phyloP scores from a whole-genome alignment of 179 eudicot species.

The Amaranthus tricolor region DNA sequence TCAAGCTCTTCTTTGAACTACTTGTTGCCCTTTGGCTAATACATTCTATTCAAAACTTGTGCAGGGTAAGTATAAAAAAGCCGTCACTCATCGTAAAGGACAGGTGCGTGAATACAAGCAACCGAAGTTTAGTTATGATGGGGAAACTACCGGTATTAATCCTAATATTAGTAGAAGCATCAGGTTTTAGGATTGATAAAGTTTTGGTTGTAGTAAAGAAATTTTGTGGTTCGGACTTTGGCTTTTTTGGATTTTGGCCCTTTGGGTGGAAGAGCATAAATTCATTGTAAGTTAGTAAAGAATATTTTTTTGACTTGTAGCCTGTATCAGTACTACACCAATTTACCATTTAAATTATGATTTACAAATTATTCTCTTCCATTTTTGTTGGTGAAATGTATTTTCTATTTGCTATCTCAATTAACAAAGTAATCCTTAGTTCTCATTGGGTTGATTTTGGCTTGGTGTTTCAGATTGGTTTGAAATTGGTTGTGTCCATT shows the following conservation, averaged over 20 bases:
- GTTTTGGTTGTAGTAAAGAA: not conserved
- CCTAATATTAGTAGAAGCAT: slow-evolving; percentile 55
- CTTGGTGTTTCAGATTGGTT: no score
- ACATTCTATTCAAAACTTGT: slow-evolving; percentile 4
- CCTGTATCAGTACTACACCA: not conserved
- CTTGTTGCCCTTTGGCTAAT: not conserved
- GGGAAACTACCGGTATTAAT: slow-evolving; percentile 84
- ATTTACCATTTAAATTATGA: not conserved
- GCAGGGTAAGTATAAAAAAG: slow-evolving; percentile 60
- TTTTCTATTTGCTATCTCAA: no score
- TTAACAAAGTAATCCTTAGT: no score
- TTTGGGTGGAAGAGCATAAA: not conserved
- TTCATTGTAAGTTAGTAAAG: not conserved
- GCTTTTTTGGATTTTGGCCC: not conserved
- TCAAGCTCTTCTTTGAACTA: not conserved
- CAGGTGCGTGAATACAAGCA: slow-evolving; percentile 66
- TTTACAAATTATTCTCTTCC: not conserved
- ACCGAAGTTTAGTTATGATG: slow-evolving; percentile 60
- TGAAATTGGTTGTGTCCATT: no score
- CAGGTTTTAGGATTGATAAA: slow-evolving; percentile 38
- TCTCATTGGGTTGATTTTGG: no score
- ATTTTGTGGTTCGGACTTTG: not conserved
- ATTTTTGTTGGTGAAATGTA: not conserved
- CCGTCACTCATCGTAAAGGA: slow-evolving; percentile 52
- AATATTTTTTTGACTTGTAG: not conserved